A percentile compares a stretch with the other conserved stretches of the same genome.
Conservation (phyloP, 306 rosid species). For the Castanopsis chinensis region DNA sequence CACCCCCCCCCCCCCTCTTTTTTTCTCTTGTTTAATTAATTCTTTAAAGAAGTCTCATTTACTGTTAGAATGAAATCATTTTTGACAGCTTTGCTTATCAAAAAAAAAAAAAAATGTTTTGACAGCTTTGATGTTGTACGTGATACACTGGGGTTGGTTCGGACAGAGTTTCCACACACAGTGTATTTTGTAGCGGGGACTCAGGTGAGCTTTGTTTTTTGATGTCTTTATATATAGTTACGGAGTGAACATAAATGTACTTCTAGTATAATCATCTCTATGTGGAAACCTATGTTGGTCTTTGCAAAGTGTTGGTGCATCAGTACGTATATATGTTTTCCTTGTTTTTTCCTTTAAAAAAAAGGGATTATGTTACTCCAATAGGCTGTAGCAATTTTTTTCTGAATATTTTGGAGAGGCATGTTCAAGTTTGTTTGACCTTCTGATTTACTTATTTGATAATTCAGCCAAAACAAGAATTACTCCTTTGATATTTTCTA, state of each 20-base stretch:
- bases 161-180: constrained; percentile 80
- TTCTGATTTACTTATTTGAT: constrained; percentile 14
- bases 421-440: not conserved
- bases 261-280: not conserved
- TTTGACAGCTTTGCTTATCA: constrained; percentile 60
- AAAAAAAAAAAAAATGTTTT: not conserved
- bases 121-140: constrained; percentile 83
- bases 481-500: constrained; percentile 5
- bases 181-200: constrained; percentile 85
- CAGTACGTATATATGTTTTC: not conserved
- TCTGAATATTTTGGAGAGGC: not conserved
- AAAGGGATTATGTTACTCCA: not conserved
- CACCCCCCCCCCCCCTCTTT: not conserved
- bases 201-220: constrained; percentile 53
- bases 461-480: not conserved
- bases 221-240: not conserved
- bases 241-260: not conserved
- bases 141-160: constrained; percentile 70
- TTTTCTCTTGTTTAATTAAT: not conserved
- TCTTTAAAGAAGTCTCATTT: not conserved
- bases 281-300: not conserved
- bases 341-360: not conserved
- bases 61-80: constrained; percentile 4
- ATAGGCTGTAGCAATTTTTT: not conserved
- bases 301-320: not conserved